Evolutionary conservation across 1,284 basidiomycete species (phyloP).

Genomic region (Exobasidium rhododendri): DNA sequence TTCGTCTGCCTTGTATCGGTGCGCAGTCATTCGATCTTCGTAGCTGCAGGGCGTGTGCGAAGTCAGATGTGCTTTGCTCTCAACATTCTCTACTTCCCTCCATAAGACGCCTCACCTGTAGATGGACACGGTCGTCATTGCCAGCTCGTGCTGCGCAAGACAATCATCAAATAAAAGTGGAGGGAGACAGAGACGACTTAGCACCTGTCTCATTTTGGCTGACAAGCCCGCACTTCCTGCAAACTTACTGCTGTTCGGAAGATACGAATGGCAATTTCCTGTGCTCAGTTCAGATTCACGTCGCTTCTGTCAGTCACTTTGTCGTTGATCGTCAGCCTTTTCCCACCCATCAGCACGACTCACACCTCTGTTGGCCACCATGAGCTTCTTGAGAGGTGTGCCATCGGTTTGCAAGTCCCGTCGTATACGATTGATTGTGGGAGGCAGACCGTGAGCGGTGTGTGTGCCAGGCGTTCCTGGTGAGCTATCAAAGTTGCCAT

Average conservation of each 20-base stretch:
- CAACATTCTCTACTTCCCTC: not conserved
- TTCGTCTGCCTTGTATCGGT: slow-evolving; percentile 98
- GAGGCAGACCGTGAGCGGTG: slow-evolving; percentile 43
- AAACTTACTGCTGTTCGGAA: slow-evolving; percentile 74
- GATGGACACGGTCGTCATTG: slow-evolving; percentile 98
- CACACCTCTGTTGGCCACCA: slow-evolving; percentile 54
- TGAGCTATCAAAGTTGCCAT: slow-evolving; percentile 40
- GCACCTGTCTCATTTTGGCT: not conserved
- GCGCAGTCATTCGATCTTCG: slow-evolving; percentile 93
- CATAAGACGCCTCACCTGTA: slow-evolving; percentile 61
- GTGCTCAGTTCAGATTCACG: slow-evolving; percentile 5
- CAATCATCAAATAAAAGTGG: not conserved
- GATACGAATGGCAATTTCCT: slow-evolving; percentile 99
- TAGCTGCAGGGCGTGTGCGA: too few relatives aligned
- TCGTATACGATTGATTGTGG: slow-evolving; percentile 44
- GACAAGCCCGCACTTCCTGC: too few relatives aligned
- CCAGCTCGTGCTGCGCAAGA: slow-evolving; percentile 72
- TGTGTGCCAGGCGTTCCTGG: slow-evolving; percentile 44
- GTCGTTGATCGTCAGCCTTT: slow-evolving; percentile 10
- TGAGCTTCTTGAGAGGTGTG: slow-evolving; percentile 45
- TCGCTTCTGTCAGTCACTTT: not conserved
- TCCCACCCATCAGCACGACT: slow-evolving; percentile 14
- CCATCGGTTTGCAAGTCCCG: slow-evolving; percentile 26
- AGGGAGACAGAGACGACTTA: too few relatives aligned
- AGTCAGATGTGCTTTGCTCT: not conserved